Conservation (phyloP, 257 asterid genomes). For the Solanum rostratum region DNA sequence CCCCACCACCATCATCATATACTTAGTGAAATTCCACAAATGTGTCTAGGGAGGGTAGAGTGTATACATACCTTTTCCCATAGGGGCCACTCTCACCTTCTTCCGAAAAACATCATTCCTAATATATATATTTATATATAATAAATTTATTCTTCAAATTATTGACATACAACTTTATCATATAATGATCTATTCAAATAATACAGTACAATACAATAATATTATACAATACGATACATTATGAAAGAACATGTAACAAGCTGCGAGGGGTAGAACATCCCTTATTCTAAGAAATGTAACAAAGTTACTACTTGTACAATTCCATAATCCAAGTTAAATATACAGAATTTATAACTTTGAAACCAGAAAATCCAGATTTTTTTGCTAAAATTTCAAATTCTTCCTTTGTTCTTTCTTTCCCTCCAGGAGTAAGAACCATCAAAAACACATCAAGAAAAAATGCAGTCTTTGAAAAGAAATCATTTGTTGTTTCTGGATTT, state of each 20-base stretch:
- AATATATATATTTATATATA: too few species aligned
- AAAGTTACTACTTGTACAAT: conserved; percentile 2
- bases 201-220: too few species aligned
- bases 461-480: neutral
- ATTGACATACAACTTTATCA: neutral
- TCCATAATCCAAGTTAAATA: conserved; percentile 11
- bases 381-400: conserved; percentile 8
- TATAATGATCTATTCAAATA: neutral
- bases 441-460: neutral
- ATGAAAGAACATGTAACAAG: neutral
- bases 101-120: too few species aligned
- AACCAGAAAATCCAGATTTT: conserved; percentile 6
- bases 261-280: neutral
- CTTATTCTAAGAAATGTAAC: neutral
- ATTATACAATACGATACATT: neutral
- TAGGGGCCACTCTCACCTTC: too few species aligned
- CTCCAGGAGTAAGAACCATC: conserved; percentile 12
- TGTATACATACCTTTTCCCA: too few species aligned
- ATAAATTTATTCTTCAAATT: neutral
- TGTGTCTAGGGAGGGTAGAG: too few species aligned
- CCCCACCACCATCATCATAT: too few species aligned
- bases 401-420: conserved; percentile 9
- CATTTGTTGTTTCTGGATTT: neutral
- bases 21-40: too few species aligned
- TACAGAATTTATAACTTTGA: neutral